Evolutionary conservation across 1,284 basidiomycete species (phyloP).

Genomic region (Malassezia restricta): DNA sequence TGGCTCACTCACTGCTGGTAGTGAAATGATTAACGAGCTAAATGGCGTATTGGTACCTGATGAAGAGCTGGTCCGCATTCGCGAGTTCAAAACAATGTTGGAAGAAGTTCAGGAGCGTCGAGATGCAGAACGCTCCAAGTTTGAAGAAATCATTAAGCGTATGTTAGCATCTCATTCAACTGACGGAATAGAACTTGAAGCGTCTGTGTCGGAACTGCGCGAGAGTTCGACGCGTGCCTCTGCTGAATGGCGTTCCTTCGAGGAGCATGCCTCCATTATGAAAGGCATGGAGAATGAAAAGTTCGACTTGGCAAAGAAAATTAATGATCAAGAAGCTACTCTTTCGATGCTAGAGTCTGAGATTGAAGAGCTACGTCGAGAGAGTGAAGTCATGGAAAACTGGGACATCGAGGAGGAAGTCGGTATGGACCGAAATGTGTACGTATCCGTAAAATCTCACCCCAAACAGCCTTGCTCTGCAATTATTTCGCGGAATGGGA

Average conservation of each 20-base stretch:
- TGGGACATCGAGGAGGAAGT: slow-evolving; percentile 27
- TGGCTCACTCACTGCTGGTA: neutral
- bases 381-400: slow-evolving; percentile 22
- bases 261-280: slow-evolving; percentile 21
- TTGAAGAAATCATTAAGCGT: neutral
- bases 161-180: neutral
- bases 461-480: slow-evolving; percentile 17
- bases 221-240: slow-evolving; percentile 23
- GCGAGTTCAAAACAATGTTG: neutral
- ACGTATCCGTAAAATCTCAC: slow-evolving; percentile 6
- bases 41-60: slow-evolving; percentile 13
- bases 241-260: slow-evolving; percentile 27
- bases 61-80: slow-evolving; percentile 10
- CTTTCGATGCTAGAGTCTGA: slow-evolving; percentile 24
- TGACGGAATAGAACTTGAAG: slow-evolving; percentile 15
- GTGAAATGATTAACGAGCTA: slow-evolving; percentile 15
- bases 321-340: slow-evolving; percentile 30
- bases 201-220: slow-evolving; percentile 19
- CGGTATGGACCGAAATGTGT: slow-evolving; percentile 31
- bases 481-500: slow-evolving; percentile 28
- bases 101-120: neutral
- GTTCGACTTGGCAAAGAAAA: slow-evolving; percentile 33
- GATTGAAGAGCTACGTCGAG: slow-evolving; percentile 19
- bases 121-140: neutral
- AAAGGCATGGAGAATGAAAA: slow-evolving; percentile 30